A percentile compares a stretch with the other conserved stretches of the same genome.
Evolutionary conservation across 331 rosid genomes (phyloP).

Genomic region (Rhamnella rubrinervis): DNA sequence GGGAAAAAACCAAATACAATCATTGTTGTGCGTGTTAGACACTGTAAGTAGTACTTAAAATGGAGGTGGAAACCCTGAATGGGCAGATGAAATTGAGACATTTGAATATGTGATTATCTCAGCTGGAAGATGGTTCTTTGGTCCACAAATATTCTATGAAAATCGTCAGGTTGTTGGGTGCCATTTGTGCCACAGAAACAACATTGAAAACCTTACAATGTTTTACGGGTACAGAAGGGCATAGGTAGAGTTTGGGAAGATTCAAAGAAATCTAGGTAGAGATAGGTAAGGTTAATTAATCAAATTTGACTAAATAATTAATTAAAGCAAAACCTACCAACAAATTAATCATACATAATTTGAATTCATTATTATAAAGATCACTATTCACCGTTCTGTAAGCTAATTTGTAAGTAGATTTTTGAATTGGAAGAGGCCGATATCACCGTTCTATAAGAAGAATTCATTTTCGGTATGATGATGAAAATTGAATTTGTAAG

Average conservation of each 20-base stretch:
- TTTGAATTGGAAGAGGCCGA: no score
- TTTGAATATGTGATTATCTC: constrained; percentile 7
- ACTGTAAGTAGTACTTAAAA: constrained; percentile 10
- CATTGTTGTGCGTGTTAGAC: constrained; percentile 17
- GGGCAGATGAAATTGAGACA: not conserved
- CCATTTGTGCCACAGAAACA: constrained; percentile 2
- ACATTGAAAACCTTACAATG: constrained; percentile 9
- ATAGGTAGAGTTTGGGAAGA: not conserved
- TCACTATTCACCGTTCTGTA: no score
- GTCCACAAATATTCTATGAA: constrained; percentile 9
- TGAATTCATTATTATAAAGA: not conserved
- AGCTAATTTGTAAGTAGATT: no score
- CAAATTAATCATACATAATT: not conserved
- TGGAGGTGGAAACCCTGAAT: not conserved
- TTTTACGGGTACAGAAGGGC: not conserved
- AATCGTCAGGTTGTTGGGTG: constrained; percentile 9
- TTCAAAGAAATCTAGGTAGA: not conserved
- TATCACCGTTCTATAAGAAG: no score
- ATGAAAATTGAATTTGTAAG: no score
- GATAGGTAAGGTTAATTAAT: not conserved
- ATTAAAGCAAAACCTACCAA: not conserved
- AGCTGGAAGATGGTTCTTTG: constrained; percentile 19
- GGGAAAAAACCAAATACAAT: constrained; percentile 17
- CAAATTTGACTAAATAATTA: not conserved
- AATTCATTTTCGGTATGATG: no score